Evolutionary conservation across 129 eudicot species (phyloP).

Genomic region (Escallonia rubra): DNA sequence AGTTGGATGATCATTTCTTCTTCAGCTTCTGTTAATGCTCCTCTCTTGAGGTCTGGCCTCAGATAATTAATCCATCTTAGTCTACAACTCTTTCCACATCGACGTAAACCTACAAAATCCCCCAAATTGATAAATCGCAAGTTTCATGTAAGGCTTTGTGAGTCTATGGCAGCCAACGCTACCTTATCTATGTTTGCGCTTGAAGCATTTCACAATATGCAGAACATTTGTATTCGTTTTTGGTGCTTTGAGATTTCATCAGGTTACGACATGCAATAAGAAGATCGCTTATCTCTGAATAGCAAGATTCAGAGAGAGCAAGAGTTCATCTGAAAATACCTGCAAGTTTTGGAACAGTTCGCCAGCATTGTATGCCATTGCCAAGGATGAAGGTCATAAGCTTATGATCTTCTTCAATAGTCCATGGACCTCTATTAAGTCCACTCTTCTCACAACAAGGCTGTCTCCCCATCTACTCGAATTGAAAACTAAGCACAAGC

Average conservation of each 20-base stretch:
- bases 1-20: slow-evolving; percentile 83
- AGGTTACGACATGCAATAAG: too few relatives aligned
- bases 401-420: slow-evolving; percentile 73
- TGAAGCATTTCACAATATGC: too few relatives aligned
- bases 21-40: slow-evolving; percentile 63
- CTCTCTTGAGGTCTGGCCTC: slow-evolving; percentile 83
- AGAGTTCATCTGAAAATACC: slow-evolving; percentile 23
- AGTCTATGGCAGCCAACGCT: too few relatives aligned
- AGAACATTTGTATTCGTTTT: too few relatives aligned
- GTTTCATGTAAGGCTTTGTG: too few relatives aligned
- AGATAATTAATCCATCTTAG: slow-evolving; percentile 78
- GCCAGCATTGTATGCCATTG: slow-evolving; percentile 81
- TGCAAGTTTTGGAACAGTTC: slow-evolving; percentile 79
- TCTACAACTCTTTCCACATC: slow-evolving; percentile 93
- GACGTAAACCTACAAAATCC: slow-evolving; percentile 50
- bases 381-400: slow-evolving; percentile 76
- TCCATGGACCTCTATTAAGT: slow-evolving; percentile 88
- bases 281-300: too few relatives aligned
- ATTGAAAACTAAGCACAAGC: slow-evolving; percentile 7
- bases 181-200: too few relatives aligned
- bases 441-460: slow-evolving; percentile 85
- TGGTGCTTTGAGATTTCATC: too few relatives aligned
- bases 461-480: slow-evolving; percentile 68
- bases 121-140: not conserved
- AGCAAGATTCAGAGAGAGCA: too few relatives aligned